phyloP scores from a whole-genome alignment of 108 stramenopile genomes.

The Cylindrotheca closterium region DNA sequence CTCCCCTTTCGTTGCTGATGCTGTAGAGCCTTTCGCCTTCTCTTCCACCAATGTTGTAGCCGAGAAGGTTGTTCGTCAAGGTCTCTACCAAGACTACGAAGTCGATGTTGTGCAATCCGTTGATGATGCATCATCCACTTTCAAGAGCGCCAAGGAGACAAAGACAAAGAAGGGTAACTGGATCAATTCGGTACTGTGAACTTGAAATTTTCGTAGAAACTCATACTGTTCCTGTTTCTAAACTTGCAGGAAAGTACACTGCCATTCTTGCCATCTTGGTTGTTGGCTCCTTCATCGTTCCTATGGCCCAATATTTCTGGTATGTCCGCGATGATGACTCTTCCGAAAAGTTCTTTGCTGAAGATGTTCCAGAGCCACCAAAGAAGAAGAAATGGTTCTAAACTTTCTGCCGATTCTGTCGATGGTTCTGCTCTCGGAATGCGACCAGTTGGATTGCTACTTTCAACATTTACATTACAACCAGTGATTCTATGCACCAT shows the following conservation, averaged over 20 bases:
- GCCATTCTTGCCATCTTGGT: slow-evolving; percentile 90
- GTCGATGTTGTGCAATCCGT: slow-evolving; percentile 64
- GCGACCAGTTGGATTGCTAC: no score
- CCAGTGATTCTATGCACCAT: no score
- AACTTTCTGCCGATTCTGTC: no score
- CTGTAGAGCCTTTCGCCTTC: slow-evolving; percentile 52
- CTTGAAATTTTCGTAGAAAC: background rate
- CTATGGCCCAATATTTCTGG: slow-evolving; percentile 98
- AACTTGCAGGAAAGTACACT: slow-evolving; percentile 84
- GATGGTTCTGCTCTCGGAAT: no score
- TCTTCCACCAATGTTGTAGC: slow-evolving; percentile 62
- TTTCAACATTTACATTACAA: no score
- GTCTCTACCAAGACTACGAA: slow-evolving; percentile 81
- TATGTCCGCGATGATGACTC: slow-evolving; percentile 90
- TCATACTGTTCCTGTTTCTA: background rate
- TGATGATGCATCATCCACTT: slow-evolving; percentile 85
- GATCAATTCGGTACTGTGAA: background rate
- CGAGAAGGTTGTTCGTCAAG: slow-evolving; percentile 72
- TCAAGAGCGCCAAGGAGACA: slow-evolving; percentile 85
- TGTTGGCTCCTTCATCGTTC: slow-evolving; percentile 94
- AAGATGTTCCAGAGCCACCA: slow-evolving; percentile 50
- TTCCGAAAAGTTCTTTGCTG: slow-evolving; percentile 77
- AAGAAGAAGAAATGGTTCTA: slow-evolving; percentile 80
- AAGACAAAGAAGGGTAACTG: slow-evolving; percentile 90
- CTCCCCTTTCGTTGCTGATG: slow-evolving; percentile 45